A percentile compares a stretch with the other conserved stretches of the same genome.
phyloP scores from a whole-genome alignment of 805 yeast species.

The Phaffomyces antillensis region DNA sequence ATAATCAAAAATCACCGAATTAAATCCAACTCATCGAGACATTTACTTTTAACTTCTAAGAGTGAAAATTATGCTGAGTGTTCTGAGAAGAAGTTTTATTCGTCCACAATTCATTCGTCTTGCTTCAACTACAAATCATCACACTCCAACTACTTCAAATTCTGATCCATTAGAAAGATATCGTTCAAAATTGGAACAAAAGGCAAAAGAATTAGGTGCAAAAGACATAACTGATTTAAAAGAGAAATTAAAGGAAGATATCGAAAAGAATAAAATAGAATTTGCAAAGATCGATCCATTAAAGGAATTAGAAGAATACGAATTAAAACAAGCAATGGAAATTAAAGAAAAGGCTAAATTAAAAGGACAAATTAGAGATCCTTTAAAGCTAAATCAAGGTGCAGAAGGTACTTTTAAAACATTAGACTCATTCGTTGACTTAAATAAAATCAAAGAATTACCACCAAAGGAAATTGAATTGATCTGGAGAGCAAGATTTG shows the following conservation, averaged over 20 bases:
- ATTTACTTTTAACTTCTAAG: too few relatives aligned
- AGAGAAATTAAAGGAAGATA: conserved; percentile 52
- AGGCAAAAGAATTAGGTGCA: conserved; percentile 37
- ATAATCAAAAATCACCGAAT: too few relatives aligned
- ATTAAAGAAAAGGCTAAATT: conserved; percentile 21
- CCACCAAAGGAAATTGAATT: conserved; percentile 60
- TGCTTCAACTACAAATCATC: conserved; percentile 5
- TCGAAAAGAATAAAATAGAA: conserved; percentile 47
- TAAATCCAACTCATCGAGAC: too few relatives aligned
- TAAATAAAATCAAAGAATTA: conserved; percentile 53
- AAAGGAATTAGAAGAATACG: conserved; percentile 53
- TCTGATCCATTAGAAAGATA: conserved; percentile 24
- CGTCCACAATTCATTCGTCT: background rate
- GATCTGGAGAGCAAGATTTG: conserved; percentile 87
- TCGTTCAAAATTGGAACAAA: conserved; percentile 28
- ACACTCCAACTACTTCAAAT: background rate
- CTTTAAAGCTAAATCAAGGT: conserved; percentile 29
- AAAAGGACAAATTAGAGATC: conserved; percentile 25
- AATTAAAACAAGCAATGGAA: conserved; percentile 27
- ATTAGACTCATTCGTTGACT: conserved; percentile 61
- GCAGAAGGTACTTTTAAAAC: conserved; percentile 59
- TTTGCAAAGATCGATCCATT: conserved; percentile 63
- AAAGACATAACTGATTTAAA: conserved; percentile 51
- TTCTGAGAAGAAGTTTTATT: background rate
- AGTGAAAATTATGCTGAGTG: background rate